phyloP scores from a whole-genome alignment of 2,329 filamentous ascomycete species.

The Colletotrichum acutatum region DNA sequence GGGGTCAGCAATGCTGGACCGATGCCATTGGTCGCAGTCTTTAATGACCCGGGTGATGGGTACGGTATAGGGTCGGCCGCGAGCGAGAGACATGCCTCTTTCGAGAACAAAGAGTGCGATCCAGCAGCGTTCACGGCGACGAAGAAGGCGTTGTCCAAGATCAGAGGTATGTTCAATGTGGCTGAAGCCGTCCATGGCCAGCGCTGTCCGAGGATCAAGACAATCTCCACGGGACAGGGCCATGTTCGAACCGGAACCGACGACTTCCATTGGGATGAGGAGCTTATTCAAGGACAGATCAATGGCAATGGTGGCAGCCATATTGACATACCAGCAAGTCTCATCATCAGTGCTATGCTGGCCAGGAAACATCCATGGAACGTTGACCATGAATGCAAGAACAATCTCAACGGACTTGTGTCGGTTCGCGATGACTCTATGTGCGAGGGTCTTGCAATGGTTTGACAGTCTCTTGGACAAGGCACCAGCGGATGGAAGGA shows the following conservation, averaged over 20 bases:
- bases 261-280: conserved; percentile 64
- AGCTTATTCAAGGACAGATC: conserved; percentile 79
- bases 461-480: conserved; percentile 73
- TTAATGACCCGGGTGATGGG: conserved; percentile 74
- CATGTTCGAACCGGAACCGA: conserved; percentile 55
- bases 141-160: conserved; percentile 68
- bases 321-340: conserved; percentile 76
- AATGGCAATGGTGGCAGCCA: conserved; percentile 75
- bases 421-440: conserved; percentile 69
- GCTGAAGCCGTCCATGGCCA: conserved; percentile 75
- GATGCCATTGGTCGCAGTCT: conserved; percentile 76
- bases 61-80: conserved; percentile 75
- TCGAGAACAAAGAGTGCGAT: conserved; percentile 79
- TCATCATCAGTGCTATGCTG: conserved; percentile 77
- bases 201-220: conserved; percentile 72
- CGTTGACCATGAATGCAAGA: conserved; percentile 79
- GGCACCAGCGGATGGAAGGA: conserved; percentile 71
- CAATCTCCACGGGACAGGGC: conserved; percentile 73
- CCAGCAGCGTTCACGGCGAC: conserved; percentile 76
- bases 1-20: conserved; percentile 69
- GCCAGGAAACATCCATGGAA: conserved; percentile 79
- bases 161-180: conserved; percentile 71
- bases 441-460: conserved; percentile 71
- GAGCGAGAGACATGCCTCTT: conserved; percentile 76
- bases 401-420: conserved; percentile 80